phyloP scores from a whole-genome alignment of 108 stramenopile genomes.

The Conticribra weissflogii region DNA sequence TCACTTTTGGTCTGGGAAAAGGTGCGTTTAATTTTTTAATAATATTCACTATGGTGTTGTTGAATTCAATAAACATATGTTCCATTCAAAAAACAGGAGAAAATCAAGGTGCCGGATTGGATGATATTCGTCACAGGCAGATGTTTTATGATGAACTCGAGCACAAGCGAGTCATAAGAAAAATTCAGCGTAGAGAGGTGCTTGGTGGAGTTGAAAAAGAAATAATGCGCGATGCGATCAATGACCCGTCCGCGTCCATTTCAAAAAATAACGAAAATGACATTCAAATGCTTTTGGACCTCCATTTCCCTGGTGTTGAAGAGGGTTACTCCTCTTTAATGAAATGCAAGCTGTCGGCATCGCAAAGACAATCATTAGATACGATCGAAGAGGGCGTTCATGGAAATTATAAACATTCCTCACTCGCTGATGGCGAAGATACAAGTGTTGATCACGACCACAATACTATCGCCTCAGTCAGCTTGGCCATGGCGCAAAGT shows the following conservation, averaged over 20 bases:
- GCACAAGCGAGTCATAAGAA: conserved; percentile 25
- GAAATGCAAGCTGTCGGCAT: neutral
- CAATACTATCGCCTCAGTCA: conserved; percentile 13
- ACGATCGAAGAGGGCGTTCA: neutral
- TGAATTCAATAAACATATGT: no score
- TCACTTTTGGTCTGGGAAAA: conserved; percentile 27
- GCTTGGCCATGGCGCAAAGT: conserved; percentile 39
- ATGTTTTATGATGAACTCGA: conserved; percentile 54
- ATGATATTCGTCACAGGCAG: conserved; percentile 40
- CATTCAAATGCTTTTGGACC: conserved; percentile 9
- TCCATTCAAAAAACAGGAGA: conserved; percentile 3
- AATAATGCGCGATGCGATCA: conserved; percentile 18
- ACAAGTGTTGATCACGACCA: neutral
- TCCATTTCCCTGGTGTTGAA: conserved; percentile 39
- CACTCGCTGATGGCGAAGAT: neutral
- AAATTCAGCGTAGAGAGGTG: conserved; percentile 16
- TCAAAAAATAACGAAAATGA: conserved; percentile 11
- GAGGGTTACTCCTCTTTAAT: neutral
- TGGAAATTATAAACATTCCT: no score
- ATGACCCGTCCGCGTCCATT: conserved; percentile 24
- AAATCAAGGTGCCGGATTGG: conserved; percentile 10
- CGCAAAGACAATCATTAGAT: neutral
- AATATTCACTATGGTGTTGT: no score
- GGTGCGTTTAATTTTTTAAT: conserved; percentile 5
- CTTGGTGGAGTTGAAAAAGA: conserved; percentile 18